A percentile compares a stretch with the other conserved stretches of the same genome.
Evolutionary conservation across 768 basidiomycete species (phyloP).

Genomic region (Termitomyces sp.): DNA sequence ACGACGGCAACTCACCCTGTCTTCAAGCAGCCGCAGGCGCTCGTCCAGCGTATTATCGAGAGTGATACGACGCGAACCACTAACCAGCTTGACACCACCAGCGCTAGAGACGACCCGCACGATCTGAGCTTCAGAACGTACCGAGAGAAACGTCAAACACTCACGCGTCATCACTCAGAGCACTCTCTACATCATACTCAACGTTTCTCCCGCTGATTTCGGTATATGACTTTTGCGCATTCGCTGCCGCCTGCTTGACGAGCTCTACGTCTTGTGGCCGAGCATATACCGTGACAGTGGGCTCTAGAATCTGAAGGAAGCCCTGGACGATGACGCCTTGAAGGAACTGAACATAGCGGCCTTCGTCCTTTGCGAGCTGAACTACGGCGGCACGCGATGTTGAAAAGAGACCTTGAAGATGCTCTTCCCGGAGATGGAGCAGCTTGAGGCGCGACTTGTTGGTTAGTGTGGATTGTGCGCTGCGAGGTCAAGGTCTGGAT

Average conservation of each 20-base stretch:
- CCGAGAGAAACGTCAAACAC: constrained; percentile 23
- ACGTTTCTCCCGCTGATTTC: constrained; percentile 75
- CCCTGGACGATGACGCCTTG: constrained; percentile 85
- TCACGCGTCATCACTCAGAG: constrained; percentile 68
- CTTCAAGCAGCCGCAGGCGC: constrained; percentile 83
- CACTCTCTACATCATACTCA: constrained; percentile 56
- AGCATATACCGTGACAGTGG: constrained; percentile 60
- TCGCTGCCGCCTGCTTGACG: constrained; percentile 61
- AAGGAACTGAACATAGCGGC: constrained; percentile 77
- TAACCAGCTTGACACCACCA: constrained; percentile 81
- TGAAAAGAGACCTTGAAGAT: constrained; percentile 85
- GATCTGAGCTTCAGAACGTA: not conserved
- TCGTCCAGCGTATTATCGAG: constrained; percentile 96
- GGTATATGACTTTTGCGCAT: constrained; percentile 66
- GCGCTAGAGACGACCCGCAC: constrained; percentile 46
- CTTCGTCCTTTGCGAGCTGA: constrained; percentile 60
- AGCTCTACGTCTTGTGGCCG: constrained; percentile 66
- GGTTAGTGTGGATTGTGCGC: constrained; percentile 92
- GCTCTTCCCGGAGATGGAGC: constrained; percentile 88
- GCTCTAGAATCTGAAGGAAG: constrained; percentile 79
- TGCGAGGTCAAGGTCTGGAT: constrained; percentile 28
- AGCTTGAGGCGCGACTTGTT: constrained; percentile 94
- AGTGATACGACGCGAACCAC: constrained; percentile 73
- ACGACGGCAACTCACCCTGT: constrained; percentile 61
- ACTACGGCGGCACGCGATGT: constrained; percentile 64